These are phyloP conservation scores for Apiotrichum veenhuisii DNA, from an alignment of 1,284 basidiomycete genomes.

Conservation along the genomic window DNA sequence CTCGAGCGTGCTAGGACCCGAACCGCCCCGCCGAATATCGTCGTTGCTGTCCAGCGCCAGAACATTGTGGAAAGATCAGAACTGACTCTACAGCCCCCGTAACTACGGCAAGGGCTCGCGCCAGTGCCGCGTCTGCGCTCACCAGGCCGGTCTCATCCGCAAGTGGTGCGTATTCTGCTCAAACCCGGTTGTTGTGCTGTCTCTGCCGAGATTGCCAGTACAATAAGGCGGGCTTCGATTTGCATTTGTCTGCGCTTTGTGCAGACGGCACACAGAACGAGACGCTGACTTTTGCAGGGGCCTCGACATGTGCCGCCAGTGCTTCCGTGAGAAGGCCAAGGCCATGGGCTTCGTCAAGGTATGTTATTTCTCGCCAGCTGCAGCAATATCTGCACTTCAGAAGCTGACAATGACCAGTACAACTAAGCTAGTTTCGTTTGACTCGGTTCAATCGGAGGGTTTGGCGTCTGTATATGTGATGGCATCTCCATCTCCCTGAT, in stretches of 20 bases:
- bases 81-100: slow-evolving; percentile 59
- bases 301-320: slow-evolving; percentile 94
- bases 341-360: slow-evolving; percentile 95
- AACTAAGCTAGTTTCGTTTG: slow-evolving; percentile 28
- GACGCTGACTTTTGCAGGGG: slow-evolving; percentile 52
- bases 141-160: slow-evolving; percentile 91
- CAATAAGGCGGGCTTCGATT: no score
- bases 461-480: slow-evolving; percentile 21
- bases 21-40: no score
- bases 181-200: no score
- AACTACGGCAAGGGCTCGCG: slow-evolving; percentile 93
- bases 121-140: slow-evolving; percentile 92
- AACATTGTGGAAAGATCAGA: background rate
- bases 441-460: slow-evolving; percentile 12
- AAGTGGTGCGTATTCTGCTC: slow-evolving; percentile 8
- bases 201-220: no score
- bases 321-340: slow-evolving; percentile 90
- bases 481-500: slow-evolving; percentile 15
- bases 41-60: background rate
- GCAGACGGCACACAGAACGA: no score
- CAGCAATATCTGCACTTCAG: background rate
- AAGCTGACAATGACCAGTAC: slow-evolving; percentile 23
- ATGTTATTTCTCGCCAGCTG: slow-evolving; percentile 29
- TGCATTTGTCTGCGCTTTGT: no score
- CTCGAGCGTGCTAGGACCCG: no score